Evolutionary conservation across 495 filamentous ascomycete genomes (phyloP).

Genomic region (Aspergillus hancockii): DNA sequence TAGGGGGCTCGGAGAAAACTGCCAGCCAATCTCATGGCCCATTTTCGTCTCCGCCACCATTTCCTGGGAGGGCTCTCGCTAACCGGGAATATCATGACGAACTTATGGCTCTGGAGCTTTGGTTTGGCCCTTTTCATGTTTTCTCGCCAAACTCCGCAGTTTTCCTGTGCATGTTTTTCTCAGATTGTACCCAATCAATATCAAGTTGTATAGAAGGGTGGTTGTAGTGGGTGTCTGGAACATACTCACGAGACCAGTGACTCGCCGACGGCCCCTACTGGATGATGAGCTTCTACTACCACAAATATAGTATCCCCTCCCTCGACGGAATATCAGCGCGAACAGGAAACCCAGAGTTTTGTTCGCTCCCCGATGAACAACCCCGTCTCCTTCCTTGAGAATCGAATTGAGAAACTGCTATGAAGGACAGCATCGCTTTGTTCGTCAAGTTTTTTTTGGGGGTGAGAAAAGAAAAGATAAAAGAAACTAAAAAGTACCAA

Average conservation of each 20-base stretch:
- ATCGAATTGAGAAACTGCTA: background rate
- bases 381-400: too few relatives aligned
- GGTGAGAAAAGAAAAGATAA: too few relatives aligned
- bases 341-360: background rate
- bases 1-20: conserved; percentile 21
- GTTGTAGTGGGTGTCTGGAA: background rate
- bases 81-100: background rate
- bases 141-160: background rate
- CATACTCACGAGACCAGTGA: background rate
- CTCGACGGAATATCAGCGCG: background rate
- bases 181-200: background rate
- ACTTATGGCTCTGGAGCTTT: background rate
- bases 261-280: background rate
- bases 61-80: background rate
- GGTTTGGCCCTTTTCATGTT: background rate
- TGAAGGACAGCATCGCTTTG: background rate
- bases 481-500: too few relatives aligned
- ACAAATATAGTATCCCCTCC: background rate
- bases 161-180: background rate
- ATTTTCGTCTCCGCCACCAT: conserved; percentile 14
- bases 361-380: too few relatives aligned
- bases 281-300: background rate
- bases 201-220: background rate
- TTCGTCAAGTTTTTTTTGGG: too few relatives aligned
- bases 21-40: conserved; percentile 20